Evolutionary conservation across 768 basidiomycete species (phyloP).

Genomic region (Coprinellus aureogranulatus): DNA sequence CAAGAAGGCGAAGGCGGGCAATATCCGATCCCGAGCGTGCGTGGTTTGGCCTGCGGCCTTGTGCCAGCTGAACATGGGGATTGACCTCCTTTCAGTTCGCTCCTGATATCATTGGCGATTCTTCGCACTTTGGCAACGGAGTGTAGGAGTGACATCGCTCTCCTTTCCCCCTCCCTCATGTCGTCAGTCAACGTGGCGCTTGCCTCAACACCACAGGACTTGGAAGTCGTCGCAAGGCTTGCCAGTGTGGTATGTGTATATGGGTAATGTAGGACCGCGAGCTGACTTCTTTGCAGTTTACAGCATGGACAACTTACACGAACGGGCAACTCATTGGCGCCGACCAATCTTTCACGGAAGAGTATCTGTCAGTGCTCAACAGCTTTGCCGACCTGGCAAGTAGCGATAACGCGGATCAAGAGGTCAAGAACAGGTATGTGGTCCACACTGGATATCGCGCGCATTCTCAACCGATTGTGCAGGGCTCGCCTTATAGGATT

Average conservation of each 20-base stretch:
- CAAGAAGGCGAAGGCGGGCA: constrained; percentile 68
- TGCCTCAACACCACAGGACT: constrained; percentile 53
- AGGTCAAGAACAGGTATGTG: constrained; percentile 69
- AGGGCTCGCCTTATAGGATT: constrained; percentile 86
- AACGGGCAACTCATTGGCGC: constrained; percentile 81
- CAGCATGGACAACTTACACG: constrained; percentile 89
- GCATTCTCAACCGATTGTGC: constrained; percentile 9
- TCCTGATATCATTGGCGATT: constrained; percentile 82
- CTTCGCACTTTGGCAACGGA: constrained; percentile 80
- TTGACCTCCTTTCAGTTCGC: constrained; percentile 44
- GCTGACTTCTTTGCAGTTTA: constrained; percentile 56
- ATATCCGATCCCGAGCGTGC: constrained; percentile 77
- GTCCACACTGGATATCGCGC: not conserved
- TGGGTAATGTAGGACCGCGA: not conserved
- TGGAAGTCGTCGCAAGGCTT: constrained; percentile 74
- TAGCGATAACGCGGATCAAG: constrained; percentile 55
- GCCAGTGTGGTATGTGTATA: constrained; percentile 71
- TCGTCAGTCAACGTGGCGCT: constrained; percentile 61
- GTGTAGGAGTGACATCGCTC: constrained; percentile 79
- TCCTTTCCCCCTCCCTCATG: constrained; percentile 69
- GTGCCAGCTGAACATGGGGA: not conserved
- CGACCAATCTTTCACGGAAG: constrained; percentile 64
- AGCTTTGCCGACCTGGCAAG: constrained; percentile 65
- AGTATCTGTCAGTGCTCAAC: constrained; percentile 66
- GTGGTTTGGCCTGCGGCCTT: constrained; percentile 25